A percentile compares a stretch with the other conserved stretches of the same genome.
phyloP scores from a whole-genome alignment of 176 grass and related monocot species.

The Oryza brachyantha region DNA sequence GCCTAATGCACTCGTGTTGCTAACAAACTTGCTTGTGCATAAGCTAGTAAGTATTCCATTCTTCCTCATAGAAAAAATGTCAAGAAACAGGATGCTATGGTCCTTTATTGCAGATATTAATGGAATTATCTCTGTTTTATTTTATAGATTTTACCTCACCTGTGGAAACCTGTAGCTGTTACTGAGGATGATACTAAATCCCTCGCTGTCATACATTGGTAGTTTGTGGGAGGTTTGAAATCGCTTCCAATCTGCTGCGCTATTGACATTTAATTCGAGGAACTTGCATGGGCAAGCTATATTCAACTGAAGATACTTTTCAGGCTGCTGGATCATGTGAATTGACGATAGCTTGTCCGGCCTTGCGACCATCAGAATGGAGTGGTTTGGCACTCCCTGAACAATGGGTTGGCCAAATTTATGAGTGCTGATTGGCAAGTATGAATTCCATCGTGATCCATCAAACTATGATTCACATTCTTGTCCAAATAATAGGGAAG shows the following conservation, averaged over 20 bases:
- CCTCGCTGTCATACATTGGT: background rate
- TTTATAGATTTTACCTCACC: conserved; percentile 25
- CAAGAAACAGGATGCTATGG: background rate
- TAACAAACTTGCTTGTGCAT: conserved; percentile 41
- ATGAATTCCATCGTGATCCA: background rate
- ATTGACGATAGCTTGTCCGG: background rate
- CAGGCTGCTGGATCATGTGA: background rate
- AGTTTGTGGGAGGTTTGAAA: background rate
- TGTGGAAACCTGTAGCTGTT: conserved; percentile 15
- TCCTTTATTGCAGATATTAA: background rate
- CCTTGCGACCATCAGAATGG: background rate
- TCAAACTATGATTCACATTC: background rate
- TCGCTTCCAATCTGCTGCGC: background rate
- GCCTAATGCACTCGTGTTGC: background rate
- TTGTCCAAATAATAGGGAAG: background rate
- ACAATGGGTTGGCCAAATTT: background rate
- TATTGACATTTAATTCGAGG: background rate
- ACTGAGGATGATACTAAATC: background rate
- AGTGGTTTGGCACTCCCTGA: background rate
- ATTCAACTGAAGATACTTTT: background rate
- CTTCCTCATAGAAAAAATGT: background rate
- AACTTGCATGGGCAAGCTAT: background rate
- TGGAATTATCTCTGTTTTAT: background rate
- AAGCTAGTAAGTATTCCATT: conserved; percentile 26
- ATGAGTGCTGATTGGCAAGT: background rate